phyloP scores from a whole-genome alignment of 2,329 filamentous ascomycete species.

The Dothideomycetidae sp. region DNA sequence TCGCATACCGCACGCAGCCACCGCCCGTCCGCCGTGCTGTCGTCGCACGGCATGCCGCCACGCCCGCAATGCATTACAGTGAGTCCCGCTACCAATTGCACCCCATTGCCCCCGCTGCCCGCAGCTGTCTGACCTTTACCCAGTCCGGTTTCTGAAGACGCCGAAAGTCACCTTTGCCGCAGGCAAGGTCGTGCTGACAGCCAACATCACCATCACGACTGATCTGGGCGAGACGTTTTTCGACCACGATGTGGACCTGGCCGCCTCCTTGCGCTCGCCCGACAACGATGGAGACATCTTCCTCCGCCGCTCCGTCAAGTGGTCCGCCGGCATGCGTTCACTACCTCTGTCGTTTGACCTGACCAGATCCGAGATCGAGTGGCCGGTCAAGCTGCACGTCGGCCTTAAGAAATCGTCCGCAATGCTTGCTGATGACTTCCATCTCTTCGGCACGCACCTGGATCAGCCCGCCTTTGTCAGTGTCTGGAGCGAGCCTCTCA shows the following conservation, averaged over 20 bases:
- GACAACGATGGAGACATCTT: constrained; percentile 26
- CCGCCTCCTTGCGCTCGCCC: constrained; percentile 24
- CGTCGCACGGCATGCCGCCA: too few relatives aligned
- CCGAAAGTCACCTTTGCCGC: constrained; percentile 34
- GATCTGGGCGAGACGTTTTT: constrained; percentile 54
- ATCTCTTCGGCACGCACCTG: constrained; percentile 12
- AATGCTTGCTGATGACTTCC: constrained; percentile 16
- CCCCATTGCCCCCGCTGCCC: background rate
- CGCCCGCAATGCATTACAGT: constrained; percentile 15
- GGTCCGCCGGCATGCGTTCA: constrained; percentile 31
- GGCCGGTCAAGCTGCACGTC: constrained; percentile 29
- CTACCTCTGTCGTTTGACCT: constrained; percentile 31
- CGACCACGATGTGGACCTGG: constrained; percentile 32
- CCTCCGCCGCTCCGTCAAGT: constrained; percentile 30
- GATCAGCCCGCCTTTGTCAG: constrained; percentile 37
- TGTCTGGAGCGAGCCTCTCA: constrained; percentile 39
- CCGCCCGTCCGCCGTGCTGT: too few relatives aligned
- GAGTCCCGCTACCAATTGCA: background rate
- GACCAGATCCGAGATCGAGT: constrained; percentile 24
- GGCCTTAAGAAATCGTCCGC: constrained; percentile 20
- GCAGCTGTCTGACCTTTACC: background rate
- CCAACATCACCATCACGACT: constrained; percentile 50
- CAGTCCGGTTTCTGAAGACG: constrained; percentile 51
- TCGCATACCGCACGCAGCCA: too few relatives aligned
- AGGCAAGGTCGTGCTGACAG: constrained; percentile 30